These are phyloP conservation scores for Coemansia sp. DNA, from an alignment of 192 early-diverging fungal species.

Conservation along the genomic window DNA sequence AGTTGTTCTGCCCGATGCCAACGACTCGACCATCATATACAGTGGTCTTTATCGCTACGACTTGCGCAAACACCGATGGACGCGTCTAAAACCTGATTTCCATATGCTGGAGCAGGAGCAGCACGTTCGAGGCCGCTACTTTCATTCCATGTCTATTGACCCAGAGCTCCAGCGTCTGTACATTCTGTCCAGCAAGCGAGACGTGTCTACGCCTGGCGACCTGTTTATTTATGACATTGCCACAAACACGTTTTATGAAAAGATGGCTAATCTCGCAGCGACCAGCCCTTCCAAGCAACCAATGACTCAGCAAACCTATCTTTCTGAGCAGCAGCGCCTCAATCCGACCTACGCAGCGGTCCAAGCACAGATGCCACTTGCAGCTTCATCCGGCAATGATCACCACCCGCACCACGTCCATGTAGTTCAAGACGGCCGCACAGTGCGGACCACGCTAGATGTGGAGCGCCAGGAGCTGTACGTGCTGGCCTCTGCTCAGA, in stretches of 20 bases:
- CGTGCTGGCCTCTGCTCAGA: constrained; percentile 61
- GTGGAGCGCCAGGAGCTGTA: constrained; percentile 76
- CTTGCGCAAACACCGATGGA: constrained; percentile 70
- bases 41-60: constrained; percentile 87
- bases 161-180: constrained; percentile 69
- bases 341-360: constrained; percentile 14
- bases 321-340: constrained; percentile 36
- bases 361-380: constrained; percentile 6
- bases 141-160: constrained; percentile 89
- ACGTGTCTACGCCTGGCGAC: constrained; percentile 77
- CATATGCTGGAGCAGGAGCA: constrained; percentile 52
- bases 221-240: constrained; percentile 85
- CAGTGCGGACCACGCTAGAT: constrained; percentile 76
- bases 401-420: constrained; percentile 40
- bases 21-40: constrained; percentile 64
- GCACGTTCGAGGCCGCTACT: constrained; percentile 82
- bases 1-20: constrained; percentile 63
- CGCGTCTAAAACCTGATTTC: constrained; percentile 67
- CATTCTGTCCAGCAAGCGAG: constrained; percentile 87
- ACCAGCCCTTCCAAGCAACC: constrained; percentile 19
- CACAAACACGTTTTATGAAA: constrained; percentile 73
- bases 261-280: constrained; percentile 29
- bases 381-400: constrained; percentile 18
- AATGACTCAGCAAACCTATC: constrained; percentile 42
- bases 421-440: constrained; percentile 48